Percentiles rank a stretch among this genome's conserved stretches.
Conservation (phyloP, 495 filamentous ascomycete genomes). For the Cercophora scortea region DNA sequence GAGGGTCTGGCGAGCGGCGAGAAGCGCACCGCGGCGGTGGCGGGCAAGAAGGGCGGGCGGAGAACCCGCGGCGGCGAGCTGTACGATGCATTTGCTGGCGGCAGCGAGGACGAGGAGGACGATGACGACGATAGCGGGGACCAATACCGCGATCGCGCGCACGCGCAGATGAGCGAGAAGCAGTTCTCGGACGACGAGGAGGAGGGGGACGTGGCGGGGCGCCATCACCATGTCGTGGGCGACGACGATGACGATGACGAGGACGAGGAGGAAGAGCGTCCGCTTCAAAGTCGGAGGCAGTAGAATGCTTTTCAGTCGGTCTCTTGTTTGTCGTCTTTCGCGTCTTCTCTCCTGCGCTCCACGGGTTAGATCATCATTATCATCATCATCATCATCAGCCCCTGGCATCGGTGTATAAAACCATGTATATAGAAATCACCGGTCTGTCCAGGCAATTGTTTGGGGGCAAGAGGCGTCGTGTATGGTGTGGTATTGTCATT, state of each 20-base stretch:
- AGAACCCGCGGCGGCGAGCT: slow-evolving; percentile 69
- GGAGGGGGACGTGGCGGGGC: slow-evolving; percentile 40
- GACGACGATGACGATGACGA: slow-evolving; percentile 18
- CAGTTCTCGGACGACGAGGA: neutral
- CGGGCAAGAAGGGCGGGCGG: slow-evolving; percentile 20
- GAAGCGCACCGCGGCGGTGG: slow-evolving; percentile 8
- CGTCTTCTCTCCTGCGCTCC: too few relatives aligned
- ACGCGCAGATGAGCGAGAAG: slow-evolving; percentile 15
- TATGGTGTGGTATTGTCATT: too few relatives aligned
- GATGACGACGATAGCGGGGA: slow-evolving; percentile 7
- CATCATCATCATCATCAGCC: too few relatives aligned
- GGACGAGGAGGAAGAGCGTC: slow-evolving; percentile 8
- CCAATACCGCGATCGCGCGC: slow-evolving; percentile 3
- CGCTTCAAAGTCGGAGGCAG: too few relatives aligned
- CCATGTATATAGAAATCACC: too few relatives aligned
- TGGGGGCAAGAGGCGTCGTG: too few relatives aligned
- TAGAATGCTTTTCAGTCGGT: neutral
- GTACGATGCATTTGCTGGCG: slow-evolving; percentile 89
- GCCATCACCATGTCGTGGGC: slow-evolving; percentile 28
- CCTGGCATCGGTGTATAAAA: too few relatives aligned
- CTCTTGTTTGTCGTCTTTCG: neutral
- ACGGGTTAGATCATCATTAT: too few relatives aligned
- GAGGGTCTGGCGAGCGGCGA: slow-evolving; percentile 37
- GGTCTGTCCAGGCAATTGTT: too few relatives aligned
- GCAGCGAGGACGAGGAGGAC: slow-evolving; percentile 51